phyloP scores from a whole-genome alignment of 306 rosid species.

The Sphenostylis stenocarpa region DNA sequence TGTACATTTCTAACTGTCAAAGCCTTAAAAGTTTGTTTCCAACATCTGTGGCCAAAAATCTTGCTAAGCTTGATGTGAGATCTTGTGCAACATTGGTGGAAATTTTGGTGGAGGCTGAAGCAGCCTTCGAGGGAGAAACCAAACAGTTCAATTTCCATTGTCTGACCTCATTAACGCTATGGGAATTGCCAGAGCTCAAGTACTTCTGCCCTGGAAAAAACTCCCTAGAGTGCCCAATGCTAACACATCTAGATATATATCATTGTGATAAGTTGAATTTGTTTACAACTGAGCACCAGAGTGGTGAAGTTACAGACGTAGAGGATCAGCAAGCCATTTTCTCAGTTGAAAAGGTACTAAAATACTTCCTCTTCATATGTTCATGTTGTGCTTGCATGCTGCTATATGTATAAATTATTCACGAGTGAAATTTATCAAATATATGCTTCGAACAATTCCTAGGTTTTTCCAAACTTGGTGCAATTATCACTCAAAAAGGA shows the following conservation, averaged over 20 bases:
- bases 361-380: neutral
- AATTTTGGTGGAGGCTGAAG: conserved; percentile 10
- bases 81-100: conserved; percentile 20
- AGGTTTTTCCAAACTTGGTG: neutral
- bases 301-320: neutral
- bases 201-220: neutral
- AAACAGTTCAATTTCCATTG: neutral
- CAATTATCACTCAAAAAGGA: neutral
- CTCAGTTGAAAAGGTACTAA: neutral
- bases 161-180: neutral
- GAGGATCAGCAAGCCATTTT: neutral
- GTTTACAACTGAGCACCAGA: neutral
- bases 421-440: too few species aligned
- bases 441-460: too few species aligned
- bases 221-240: neutral
- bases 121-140: neutral
- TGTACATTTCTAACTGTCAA: conserved; percentile 15
- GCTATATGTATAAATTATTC: neutral
- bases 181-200: conserved; percentile 16
- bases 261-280: neutral
- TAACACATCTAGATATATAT: neutral
- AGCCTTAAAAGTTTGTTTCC: conserved; percentile 24
- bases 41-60: conserved; percentile 20
- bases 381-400: neutral
- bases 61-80: conserved; percentile 6